Evolutionary conservation across 164 flowering plant species (phyloP).

Genomic region (Malania oleifera): DNA sequence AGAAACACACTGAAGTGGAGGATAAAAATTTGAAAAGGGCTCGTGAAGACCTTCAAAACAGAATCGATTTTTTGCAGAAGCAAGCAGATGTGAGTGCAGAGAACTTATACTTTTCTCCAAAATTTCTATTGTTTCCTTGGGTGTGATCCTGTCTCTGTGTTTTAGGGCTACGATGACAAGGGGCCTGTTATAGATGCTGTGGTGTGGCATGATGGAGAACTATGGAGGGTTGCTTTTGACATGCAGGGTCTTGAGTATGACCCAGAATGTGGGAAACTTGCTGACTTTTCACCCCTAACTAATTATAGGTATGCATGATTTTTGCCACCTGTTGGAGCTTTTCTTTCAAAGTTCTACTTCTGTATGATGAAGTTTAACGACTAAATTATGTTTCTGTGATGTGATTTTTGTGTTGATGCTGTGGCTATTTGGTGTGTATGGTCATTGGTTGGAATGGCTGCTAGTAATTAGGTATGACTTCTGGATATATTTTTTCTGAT

Average conservation of each 20-base stretch:
- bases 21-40: constrained; percentile 55
- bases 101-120: background rate
- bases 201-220: constrained; percentile 96
- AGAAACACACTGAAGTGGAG: constrained; percentile 69
- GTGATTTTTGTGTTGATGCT: no score
- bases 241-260: constrained; percentile 88
- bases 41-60: constrained; percentile 79
- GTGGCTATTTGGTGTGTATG: no score
- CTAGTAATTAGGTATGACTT: no score
- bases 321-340: no score
- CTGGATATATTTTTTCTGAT: no score
- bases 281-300: constrained; percentile 76
- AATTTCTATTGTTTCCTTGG: background rate
- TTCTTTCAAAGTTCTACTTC: no score
- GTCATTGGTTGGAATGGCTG: no score
- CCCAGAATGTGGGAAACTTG: constrained; percentile 64
- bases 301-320: constrained; percentile 57
- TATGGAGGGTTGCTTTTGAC: constrained; percentile 97
- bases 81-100: constrained; percentile 67
- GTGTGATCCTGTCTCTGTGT: constrained; percentile 7
- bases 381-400: no score
- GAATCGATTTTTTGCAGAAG: constrained; percentile 70
- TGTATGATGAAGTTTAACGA: no score
- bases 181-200: constrained; percentile 98
- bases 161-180: constrained; percentile 84